Evolutionary conservation across 768 basidiomycete genomes (phyloP), one percentile per base, ranked within the genome.

Genomic region (Boletellus ananas): DNA sequence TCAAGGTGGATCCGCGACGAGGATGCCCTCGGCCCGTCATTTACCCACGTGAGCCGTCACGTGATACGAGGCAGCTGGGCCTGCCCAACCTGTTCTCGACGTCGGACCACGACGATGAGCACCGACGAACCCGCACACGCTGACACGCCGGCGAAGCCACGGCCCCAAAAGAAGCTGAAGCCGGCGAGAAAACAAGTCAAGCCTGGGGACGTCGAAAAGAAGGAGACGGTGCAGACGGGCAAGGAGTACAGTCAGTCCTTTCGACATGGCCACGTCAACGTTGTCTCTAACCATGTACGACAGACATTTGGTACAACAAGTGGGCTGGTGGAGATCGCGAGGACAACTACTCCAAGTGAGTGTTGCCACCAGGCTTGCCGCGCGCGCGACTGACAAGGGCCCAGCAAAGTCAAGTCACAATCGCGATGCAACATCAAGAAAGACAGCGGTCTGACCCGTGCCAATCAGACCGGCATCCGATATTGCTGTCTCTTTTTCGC

Each of bases 301-400:
- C 52, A 89, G 90, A 99, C 70, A 89, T 95, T 45, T 99, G 96
- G 95, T 98, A 95, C 67, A 94, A 97, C 71, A 95, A 96, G 72
- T 98, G 95, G 95, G 96, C 96, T n/a, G 96, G 96, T 47, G 96
- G 95, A 49, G 96, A 99, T 67, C 82, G 92, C 27, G 96, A 97
- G 68, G 95, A 99, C 66, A 87, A 82, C 50, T 93, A 97, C 66
- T 94, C 94, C 33, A 95, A 93, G 94, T 93, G 57, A 50, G 86
- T 75, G 13, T 31, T 8, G 0, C 21, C 3, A 3, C 18, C 25
- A 6, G 12, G 46, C n/a, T n/a, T 34, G 18, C 14, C 56, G 35
- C 29, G 16, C 50, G 7, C 3, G 29, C 11, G 17, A 39, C 35
- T 62, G 12, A 56, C 43, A 1, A 18, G 14, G 34, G 11, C 47